Base-by-base conservation (phyloP, 2,329 filamentous ascomycete species). In the Phaeosphaeria sp. region DNA sequence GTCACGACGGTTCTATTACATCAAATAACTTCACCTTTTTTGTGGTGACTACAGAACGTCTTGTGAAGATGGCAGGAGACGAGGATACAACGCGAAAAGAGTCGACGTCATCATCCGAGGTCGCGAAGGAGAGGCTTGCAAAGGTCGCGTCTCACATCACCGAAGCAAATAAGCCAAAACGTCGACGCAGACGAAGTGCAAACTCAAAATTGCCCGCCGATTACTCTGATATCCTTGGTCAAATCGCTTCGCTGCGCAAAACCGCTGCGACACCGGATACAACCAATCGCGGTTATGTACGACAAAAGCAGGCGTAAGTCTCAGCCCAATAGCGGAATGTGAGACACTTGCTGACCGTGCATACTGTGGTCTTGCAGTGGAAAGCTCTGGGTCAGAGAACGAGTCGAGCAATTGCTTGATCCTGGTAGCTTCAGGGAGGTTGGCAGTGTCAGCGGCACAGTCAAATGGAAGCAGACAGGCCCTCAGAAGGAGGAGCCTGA, bases 321-420 rank as follows among this genome's bases (percentile, higher is more conserved):
- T 13, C 30, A 36, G 30, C 30, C 15, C 30, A 36, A 36, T 3
- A 36, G 15, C 30, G 15, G 30, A 13, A 36, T 13, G 30, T 36
- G 30, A 36, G 30, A 36, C 30, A 36, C 15, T 13, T 36, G 30
- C 30, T 36, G 30, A 36, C 30, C 25, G 15, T 36, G 30, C 30
- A 36, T 36, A 13, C 11, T 36, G 5, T 13, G 30, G 30, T 36
- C 15, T 36, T 13, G 20, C 20, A 43, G 40, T 2, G 87, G 87
- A 1, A 89, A 89, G 71, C 79, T 89, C 18, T 89, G 86, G 86
- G 86, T 89, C 0, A 82, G 86, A 21, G 86, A 89, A 65, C 79
- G 87, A 2, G 83, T 89, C 18, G 79, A 84, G 5, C 77, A 82
- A 30, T 77, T 89, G n/a, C 78, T 89, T 11, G 86, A 89, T 56